phyloP scores from a whole-genome alignment of 768 basidiomycete species.

The Leccinum olivaceopallidum region DNA sequence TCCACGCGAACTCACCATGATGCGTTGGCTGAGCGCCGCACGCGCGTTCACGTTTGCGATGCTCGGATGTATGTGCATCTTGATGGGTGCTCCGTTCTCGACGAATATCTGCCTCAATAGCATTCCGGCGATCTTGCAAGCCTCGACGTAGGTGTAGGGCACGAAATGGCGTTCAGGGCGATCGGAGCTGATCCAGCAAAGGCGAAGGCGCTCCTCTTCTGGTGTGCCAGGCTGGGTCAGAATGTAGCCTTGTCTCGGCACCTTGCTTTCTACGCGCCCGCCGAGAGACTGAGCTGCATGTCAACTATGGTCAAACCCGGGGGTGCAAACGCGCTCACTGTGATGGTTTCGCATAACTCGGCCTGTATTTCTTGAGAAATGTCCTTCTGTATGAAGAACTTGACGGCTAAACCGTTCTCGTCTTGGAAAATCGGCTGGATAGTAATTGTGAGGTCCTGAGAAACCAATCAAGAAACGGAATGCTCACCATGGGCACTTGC shows the following conservation, averaged over 20 bases:
- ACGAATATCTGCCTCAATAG: conserved; percentile 75
- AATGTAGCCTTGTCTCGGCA: conserved; percentile 75
- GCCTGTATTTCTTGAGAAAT: conserved; percentile 65
- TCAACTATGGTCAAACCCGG: conserved; percentile 5
- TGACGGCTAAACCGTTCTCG: conserved; percentile 62
- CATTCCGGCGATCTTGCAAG: conserved; percentile 79
- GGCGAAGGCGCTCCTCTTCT: conserved; percentile 73
- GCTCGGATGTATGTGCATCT: conserved; percentile 79
- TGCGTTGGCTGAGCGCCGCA: conserved; percentile 62
- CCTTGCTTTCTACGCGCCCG: conserved; percentile 75
- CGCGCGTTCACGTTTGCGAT: conserved; percentile 79
- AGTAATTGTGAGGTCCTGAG: conserved; percentile 4
- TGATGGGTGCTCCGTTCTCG: conserved; percentile 61
- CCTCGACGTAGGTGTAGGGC: conserved; percentile 79
- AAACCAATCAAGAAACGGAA: neutral
- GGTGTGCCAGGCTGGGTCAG: conserved; percentile 65
- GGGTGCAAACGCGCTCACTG: conserved; percentile 40
- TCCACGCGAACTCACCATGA: conserved; percentile 50
- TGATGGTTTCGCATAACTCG: conserved; percentile 72
- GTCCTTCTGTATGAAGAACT: conserved; percentile 86
- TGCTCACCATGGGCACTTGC: conserved; percentile 24
- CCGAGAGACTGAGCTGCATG: conserved; percentile 56
- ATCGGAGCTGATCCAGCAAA: conserved; percentile 70
- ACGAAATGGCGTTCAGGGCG: conserved; percentile 78
- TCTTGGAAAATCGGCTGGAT: conserved; percentile 73